Percentiles rank a stretch among this genome's conserved stretches.
These are phyloP conservation scores for Phylloboletellus chloephorus DNA, from an alignment of 1,284 basidiomycete genomes.

Conservation along the genomic window DNA sequence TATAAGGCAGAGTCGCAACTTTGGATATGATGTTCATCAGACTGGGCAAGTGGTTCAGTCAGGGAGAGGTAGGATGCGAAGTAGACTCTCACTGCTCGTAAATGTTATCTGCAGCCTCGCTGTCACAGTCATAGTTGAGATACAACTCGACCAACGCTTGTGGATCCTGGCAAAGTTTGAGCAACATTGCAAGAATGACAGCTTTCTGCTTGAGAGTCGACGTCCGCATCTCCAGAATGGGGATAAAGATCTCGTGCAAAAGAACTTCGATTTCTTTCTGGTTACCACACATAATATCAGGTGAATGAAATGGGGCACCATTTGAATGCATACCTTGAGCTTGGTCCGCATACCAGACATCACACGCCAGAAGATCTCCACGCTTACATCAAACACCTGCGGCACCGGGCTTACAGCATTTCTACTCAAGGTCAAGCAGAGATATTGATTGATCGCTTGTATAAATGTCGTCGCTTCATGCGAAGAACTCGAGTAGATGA, in stretches of 20 bases:
- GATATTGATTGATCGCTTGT: slow-evolving; percentile 91
- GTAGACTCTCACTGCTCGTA: slow-evolving; percentile 75
- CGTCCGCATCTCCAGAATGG: slow-evolving; percentile 97
- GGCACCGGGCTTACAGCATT: slow-evolving; percentile 95
- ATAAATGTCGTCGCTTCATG: slow-evolving; percentile 85
- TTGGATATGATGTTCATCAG: slow-evolving; percentile 94
- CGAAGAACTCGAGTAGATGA: slow-evolving; percentile 84
- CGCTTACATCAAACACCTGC: slow-evolving; percentile 96
- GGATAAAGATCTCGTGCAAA: slow-evolving; percentile 97
- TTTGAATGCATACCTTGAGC: slow-evolving; percentile 64
- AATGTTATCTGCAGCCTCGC: slow-evolving; percentile 88
- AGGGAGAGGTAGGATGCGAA: slow-evolving; percentile 4
- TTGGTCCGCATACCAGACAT: slow-evolving; percentile 91
- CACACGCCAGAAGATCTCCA: slow-evolving; percentile 98
- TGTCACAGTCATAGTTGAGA: slow-evolving; percentile 96
- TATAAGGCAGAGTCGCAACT: slow-evolving; percentile 70
- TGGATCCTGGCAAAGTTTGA: slow-evolving; percentile 86
- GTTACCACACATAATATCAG: slow-evolving; percentile 6
- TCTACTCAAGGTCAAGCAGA: slow-evolving; percentile 89
- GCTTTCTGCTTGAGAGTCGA: slow-evolving; percentile 94
- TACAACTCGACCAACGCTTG: slow-evolving; percentile 96
- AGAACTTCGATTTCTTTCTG: slow-evolving; percentile 99
- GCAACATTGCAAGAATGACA: slow-evolving; percentile 81
- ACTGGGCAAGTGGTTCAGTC: slow-evolving; percentile 36
- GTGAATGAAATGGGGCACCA: not conserved